Percentiles rank a stretch among this genome's conserved stretches.
Evolutionary conservation across 2,329 filamentous ascomycete genomes (phyloP).

Genomic region (Emericellopsis atlantica): DNA sequence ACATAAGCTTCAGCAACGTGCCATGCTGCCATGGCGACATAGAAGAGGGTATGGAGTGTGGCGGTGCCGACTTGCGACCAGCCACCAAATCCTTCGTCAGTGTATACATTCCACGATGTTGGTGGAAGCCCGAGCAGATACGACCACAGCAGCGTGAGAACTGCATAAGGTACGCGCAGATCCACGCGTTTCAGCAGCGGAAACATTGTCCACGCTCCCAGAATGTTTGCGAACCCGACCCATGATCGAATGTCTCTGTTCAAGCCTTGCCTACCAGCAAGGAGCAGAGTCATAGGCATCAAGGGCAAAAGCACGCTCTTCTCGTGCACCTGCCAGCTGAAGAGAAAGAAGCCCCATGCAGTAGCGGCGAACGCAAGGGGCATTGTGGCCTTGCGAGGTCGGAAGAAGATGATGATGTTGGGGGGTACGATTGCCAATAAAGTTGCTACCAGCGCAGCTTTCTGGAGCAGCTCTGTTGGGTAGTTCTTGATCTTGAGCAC

Average conservation of each 20-base stretch:
- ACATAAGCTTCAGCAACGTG: slow-evolving; percentile 64
- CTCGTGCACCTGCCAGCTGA: slow-evolving; percentile 96
- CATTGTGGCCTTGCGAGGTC: slow-evolving; percentile 63
- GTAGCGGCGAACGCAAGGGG: slow-evolving; percentile 72
- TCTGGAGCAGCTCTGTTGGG: slow-evolving; percentile 59
- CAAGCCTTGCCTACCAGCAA: slow-evolving; percentile 68
- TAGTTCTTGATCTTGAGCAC: slow-evolving; percentile 76
- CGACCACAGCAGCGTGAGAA: slow-evolving; percentile 78
- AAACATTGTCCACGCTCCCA: slow-evolving; percentile 88
- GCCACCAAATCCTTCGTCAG: slow-evolving; percentile 26
- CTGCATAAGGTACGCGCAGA: slow-evolving; percentile 69
- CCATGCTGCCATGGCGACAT: slow-evolving; percentile 67
- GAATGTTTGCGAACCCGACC: slow-evolving; percentile 90
- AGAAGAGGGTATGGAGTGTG: slow-evolving; percentile 64
- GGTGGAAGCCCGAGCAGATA: slow-evolving; percentile 84
- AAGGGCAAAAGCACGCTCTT: slow-evolving; percentile 91
- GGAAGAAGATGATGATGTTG: slow-evolving; percentile 66
- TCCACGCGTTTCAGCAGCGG: slow-evolving; percentile 80
- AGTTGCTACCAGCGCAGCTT: slow-evolving; percentile 62
- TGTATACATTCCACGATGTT: slow-evolving; percentile 57
- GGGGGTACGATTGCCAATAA: slow-evolving; percentile 65
- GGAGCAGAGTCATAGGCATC: slow-evolving; percentile 81
- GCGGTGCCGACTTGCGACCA: slow-evolving; percentile 40
- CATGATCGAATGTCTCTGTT: slow-evolving; percentile 68
- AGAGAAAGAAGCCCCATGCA: slow-evolving; percentile 95